Percentiles rank a stretch among this genome's conserved stretches.
Evolutionary conservation across 306 rosid genomes (phyloP).

Genomic region (Clitoria ternatea): DNA sequence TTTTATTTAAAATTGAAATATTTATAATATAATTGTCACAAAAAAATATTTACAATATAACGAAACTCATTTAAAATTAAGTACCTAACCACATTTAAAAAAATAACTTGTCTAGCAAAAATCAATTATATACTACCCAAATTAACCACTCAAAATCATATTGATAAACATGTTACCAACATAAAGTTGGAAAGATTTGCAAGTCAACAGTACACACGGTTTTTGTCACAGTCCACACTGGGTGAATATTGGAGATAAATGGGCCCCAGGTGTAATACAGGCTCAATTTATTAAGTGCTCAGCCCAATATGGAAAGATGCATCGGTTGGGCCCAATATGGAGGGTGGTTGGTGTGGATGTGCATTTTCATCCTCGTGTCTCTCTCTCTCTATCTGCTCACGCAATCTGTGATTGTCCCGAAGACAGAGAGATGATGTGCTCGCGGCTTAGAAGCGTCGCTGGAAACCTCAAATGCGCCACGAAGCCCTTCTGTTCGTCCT

Average conservation of each 20-base stretch:
- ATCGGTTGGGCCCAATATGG: background rate
- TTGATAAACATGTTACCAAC: too few species aligned
- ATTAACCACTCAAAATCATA: too few species aligned
- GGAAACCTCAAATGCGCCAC: conserved; percentile 41
- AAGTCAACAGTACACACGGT: too few species aligned
- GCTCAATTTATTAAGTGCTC: background rate
- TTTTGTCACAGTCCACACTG: too few species aligned
- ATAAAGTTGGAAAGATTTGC: too few species aligned
- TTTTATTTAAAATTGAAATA: too few species aligned
- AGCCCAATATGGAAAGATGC: background rate
- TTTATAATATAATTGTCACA: too few species aligned
- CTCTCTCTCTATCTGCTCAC: conserved; percentile 16
- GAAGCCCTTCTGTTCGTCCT: conserved; percentile 50
- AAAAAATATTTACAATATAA: too few species aligned
- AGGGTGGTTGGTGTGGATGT: background rate
- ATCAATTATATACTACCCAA: too few species aligned
- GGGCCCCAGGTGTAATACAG: background rate
- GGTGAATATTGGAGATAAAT: background rate
- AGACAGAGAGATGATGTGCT: conserved; percentile 41
- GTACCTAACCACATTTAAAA: too few species aligned
- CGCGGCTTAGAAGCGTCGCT: conserved; percentile 36
- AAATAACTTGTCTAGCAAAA: too few species aligned
- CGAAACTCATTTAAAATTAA: too few species aligned
- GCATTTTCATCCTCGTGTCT: background rate
- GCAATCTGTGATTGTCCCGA: conserved; percentile 19